Evolutionary conservation across 495 filamentous ascomycete species (phyloP), one percentile per base, ranked within the genome.

Genomic region (Xylaria acuta): DNA sequence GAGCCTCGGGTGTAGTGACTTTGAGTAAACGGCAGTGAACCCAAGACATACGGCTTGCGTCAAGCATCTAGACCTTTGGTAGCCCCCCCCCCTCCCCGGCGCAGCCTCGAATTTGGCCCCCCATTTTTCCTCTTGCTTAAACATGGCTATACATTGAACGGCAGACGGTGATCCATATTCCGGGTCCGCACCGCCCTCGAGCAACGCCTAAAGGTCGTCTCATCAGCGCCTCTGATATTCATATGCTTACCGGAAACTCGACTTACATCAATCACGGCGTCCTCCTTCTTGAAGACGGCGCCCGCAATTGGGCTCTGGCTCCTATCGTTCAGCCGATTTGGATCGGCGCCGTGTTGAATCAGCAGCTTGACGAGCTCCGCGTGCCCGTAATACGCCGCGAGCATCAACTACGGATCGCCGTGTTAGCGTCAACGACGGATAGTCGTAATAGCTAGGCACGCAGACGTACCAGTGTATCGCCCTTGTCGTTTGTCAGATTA

Each of bases 401-500:
- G 83, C 87, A 92, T 88, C 36, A 89, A 78, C 86, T 87, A 63
- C 14, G 25, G 36, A 20, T 34, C 7, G 69, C 58, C 4, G 18
- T 64, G 27, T 70, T 14, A 53, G 27, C 8, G 8, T 25, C 16
- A 12, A 49, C 2, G 6, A 11, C 11, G 5, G 9, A 30, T 16
- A 45, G 20, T 20, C 3, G 41, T 49, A 20, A n/a, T 38, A 38
- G 1, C 16, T 5, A 41, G 11, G 20, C 25, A 8, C 2, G n/a
- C 12, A 30, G n/a, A 73, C 82, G 64, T 82, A 87, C 86, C 72
- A 88, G 74, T 27, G 80, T 86, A 72, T 89, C 86, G 11, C 87
- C 87, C 65, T 88, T 87, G 34, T 87, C 86, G 65, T 89, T 88
- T 22, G 84, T 88, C 80, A 88, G 69, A 66, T 87, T 88, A 20